Base-by-base conservation (phyloP, 1,139 yeast genomes). In the Candida mesenterica region DNA sequence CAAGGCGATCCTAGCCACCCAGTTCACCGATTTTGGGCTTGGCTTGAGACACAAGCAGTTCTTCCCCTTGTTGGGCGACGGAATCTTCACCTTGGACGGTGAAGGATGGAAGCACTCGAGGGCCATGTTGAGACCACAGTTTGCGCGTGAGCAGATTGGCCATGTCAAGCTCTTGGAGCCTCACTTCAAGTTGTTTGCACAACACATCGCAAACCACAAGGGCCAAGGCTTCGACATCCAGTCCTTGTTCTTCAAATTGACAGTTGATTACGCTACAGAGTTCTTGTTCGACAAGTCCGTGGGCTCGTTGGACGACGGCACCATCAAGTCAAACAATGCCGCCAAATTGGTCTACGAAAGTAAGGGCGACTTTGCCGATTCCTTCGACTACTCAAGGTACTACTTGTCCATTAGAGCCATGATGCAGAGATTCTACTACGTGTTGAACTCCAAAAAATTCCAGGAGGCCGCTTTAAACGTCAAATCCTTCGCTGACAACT, bases 101-200 rank as follows among this genome's bases (percentile, higher is more conserved):
- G 65, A 58, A 28, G 77, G 74, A 4, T 77, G 82, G 82, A 72
- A 74, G 46, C 77, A 75, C 48, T 68, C 79, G 15, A 59, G 82
- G 34, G 70, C 79, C 3, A 61, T 77, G 74, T 65, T 77, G 46
- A 62, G 82, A 41, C 82, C 83, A 1, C 81, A 75, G 52, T 77
- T 77, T 55, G 67, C 76, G 14, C 61, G 78, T 40, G 79, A 75
- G 46, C 80, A 75, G 52, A 68, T 77, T 27, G 68, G 74, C 7
- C 79, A 74, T 43, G 69, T 76, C 31, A 58, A 61, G 39, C 43
- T 65, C 18, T 62, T 76, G 45, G 78, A 74, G 46, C 69, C 67
- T 10, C 79, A 75, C 42, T 45, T 72, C n/a, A 65, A 64, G 46
- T 53, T 49, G 4, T 54, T 75, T 32, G 58, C 65, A 28, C 57